Conservation (phyloP, 371 early-diverging fungal species). For the Paramicrosporidium saccamoebae region DNA sequence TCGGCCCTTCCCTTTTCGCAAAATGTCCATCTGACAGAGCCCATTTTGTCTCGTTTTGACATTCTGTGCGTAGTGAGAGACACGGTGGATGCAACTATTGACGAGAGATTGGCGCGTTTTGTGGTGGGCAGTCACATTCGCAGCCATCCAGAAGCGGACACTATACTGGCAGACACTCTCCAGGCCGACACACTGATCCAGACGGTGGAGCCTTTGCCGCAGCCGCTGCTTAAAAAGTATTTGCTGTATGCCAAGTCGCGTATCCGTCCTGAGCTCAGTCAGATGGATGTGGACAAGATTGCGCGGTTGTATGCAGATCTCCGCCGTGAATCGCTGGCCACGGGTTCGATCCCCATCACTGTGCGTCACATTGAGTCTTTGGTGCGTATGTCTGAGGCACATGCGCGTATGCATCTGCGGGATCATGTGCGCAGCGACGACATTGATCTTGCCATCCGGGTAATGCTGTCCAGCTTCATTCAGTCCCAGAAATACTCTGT, state of each 20-base stretch:
- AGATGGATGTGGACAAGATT: slow-evolving; percentile 61
- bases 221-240: slow-evolving; percentile 54
- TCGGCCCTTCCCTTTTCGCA: slow-evolving; percentile 72
- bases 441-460: slow-evolving; percentile 76
- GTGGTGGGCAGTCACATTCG: slow-evolving; percentile 71
- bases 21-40: slow-evolving; percentile 97
- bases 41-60: slow-evolving; percentile 97
- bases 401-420: slow-evolving; percentile 90
- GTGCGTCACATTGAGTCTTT: slow-evolving; percentile 96
- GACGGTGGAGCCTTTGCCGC: slow-evolving; percentile 6
- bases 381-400: slow-evolving; percentile 86
- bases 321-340: slow-evolving; percentile 57
- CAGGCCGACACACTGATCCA: slow-evolving; percentile 6
- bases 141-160: slow-evolving; percentile 29
- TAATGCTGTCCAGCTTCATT: slow-evolving; percentile 79
- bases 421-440: slow-evolving; percentile 71
- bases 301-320: slow-evolving; percentile 65
- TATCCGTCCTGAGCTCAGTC: slow-evolving; percentile 43
- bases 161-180: slow-evolving; percentile 7
- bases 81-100: slow-evolving; percentile 45
- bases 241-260: slow-evolving; percentile 82
- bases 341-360: slow-evolving; percentile 84
- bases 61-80: slow-evolving; percentile 95
- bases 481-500: slow-evolving; percentile 86
- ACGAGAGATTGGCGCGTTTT: slow-evolving; percentile 72